These are phyloP conservation scores for Phyllosticta citriasiana DNA, from an alignment of 2,329 filamentous ascomycete genomes.

Conservation along the genomic window DNA sequence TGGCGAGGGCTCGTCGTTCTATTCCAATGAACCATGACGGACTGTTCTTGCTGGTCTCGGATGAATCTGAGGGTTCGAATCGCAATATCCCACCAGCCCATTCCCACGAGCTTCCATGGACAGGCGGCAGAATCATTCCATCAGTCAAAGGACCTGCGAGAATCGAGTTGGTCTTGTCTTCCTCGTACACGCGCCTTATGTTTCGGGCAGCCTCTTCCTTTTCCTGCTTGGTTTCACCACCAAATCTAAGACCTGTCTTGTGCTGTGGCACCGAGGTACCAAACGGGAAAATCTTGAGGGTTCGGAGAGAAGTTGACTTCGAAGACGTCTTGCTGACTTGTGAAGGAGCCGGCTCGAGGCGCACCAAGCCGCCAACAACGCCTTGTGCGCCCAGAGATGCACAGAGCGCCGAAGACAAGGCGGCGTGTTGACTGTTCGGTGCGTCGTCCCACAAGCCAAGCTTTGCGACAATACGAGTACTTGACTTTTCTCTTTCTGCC, in stretches of 20 bases:
- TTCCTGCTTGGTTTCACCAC: conserved; percentile 75
- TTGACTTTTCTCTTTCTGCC: conserved; percentile 46
- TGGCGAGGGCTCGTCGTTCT: conserved; percentile 54
- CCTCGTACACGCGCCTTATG: conserved; percentile 62
- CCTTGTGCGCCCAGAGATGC: conserved; percentile 59
- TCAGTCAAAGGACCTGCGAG: conserved; percentile 82
- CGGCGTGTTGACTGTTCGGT: conserved; percentile 69
- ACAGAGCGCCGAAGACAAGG: conserved; percentile 69
- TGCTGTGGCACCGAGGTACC: conserved; percentile 45
- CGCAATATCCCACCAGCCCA: conserved; percentile 81
- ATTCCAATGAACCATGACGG: conserved; percentile 66
- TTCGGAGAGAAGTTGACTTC: conserved; percentile 41
- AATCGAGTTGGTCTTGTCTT: conserved; percentile 45
- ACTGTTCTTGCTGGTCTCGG: conserved; percentile 38
- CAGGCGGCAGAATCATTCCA: conserved; percentile 63
- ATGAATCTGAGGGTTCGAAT: conserved; percentile 51
- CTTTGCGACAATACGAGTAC: conserved; percentile 64
- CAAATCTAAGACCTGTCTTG: conserved; percentile 67
- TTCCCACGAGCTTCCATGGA: conserved; percentile 42
- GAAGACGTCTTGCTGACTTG: conserved; percentile 51
- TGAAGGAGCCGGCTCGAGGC: conserved; percentile 70
- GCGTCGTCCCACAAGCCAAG: conserved; percentile 75
- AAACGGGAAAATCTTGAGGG: conserved; percentile 76
- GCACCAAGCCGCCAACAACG: conserved; percentile 76
- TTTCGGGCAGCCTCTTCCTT: conserved; percentile 65